Conservation (phyloP, 768 basidiomycete genomes). For the Mrakia blollopis region DNA sequence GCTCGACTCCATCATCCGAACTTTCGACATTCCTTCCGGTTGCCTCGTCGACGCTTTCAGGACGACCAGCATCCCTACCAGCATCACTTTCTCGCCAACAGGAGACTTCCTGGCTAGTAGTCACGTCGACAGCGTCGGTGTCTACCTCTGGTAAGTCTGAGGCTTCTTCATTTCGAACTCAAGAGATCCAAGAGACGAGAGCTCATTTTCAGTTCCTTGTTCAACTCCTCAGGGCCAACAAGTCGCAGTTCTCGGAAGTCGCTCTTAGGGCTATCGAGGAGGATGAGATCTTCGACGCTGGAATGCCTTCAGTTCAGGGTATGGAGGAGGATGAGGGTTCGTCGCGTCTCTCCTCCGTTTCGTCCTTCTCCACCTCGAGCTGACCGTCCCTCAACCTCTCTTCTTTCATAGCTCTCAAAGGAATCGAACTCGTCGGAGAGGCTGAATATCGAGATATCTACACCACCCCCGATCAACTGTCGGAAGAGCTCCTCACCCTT, state of each 20-base stretch:
- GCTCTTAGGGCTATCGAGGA: slow-evolving; percentile 74
- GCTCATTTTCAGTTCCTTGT: too few species aligned
- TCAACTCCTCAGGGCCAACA: slow-evolving; percentile 67
- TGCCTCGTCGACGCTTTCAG: slow-evolving; percentile 86
- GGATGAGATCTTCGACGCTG: slow-evolving; percentile 58
- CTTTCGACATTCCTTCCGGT: slow-evolving; percentile 92
- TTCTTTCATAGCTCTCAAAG: slow-evolving; percentile 57
- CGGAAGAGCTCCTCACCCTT: slow-evolving; percentile 85
- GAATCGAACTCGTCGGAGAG: slow-evolving; percentile 60
- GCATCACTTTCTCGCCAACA: slow-evolving; percentile 85
- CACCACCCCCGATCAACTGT: slow-evolving; percentile 79
- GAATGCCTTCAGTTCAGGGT: slow-evolving; percentile 80
- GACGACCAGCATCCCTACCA: slow-evolving; percentile 80
- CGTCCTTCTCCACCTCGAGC: too few species aligned
- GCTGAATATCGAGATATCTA: slow-evolving; percentile 60
- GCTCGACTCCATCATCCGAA: slow-evolving; percentile 84
- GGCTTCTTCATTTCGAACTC: too few species aligned
- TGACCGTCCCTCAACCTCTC: neutral
- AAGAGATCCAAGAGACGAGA: too few species aligned
- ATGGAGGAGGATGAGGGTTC: slow-evolving; percentile 72
- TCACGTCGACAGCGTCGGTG: slow-evolving; percentile 88
- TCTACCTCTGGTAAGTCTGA: slow-evolving; percentile 75
- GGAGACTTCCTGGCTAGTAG: slow-evolving; percentile 93
- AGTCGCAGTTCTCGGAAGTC: slow-evolving; percentile 85
- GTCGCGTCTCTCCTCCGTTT: slow-evolving; percentile 32